phyloP scores from a whole-genome alignment of 2,329 filamentous ascomycete genomes.

The Ramichloridium luteum region DNA sequence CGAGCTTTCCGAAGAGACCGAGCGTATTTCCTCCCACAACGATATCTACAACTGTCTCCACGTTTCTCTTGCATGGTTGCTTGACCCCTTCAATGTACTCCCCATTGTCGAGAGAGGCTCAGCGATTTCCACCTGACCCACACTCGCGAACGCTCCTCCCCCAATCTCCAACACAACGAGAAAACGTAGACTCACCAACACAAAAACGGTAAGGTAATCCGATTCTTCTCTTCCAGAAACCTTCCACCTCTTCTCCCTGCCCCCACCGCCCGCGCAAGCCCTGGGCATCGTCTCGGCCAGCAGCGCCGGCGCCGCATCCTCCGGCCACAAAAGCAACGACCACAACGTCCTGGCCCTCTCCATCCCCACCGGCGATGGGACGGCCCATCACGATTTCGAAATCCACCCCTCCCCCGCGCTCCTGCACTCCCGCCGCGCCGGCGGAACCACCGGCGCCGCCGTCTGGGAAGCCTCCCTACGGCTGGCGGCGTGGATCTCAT shows the following conservation, averaged over 20 bases:
- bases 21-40: too few species aligned
- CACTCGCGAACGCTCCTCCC: too few species aligned
- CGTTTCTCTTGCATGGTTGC: too few species aligned
- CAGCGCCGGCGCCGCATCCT: conserved; percentile 41
- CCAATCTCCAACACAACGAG: conserved; percentile 3
- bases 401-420: conserved; percentile 77
- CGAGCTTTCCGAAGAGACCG: too few species aligned
- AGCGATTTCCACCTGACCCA: too few species aligned
- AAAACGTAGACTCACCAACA: conserved; percentile 7
- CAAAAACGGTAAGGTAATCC: conserved; percentile 1
- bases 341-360: conserved; percentile 76
- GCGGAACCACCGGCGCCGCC: conserved; percentile 64
- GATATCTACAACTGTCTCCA: too few species aligned
- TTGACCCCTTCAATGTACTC: too few species aligned
- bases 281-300: conserved; percentile 76
- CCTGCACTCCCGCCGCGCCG: conserved; percentile 61
- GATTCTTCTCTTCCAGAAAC: conserved; percentile 50
- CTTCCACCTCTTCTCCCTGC: conserved; percentile 71
- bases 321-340: conserved; percentile 51
- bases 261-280: conserved; percentile 59
- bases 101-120: too few species aligned
- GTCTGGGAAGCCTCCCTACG: conserved; percentile 84
- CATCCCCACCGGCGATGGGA: conserved; percentile 41
- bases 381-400: conserved; percentile 52
- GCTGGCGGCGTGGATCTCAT: conserved; percentile 68